These are phyloP conservation scores for Suhomyces choctaworum DNA, from an alignment of 1,139 yeast species.

Conservation along the genomic window DNA sequence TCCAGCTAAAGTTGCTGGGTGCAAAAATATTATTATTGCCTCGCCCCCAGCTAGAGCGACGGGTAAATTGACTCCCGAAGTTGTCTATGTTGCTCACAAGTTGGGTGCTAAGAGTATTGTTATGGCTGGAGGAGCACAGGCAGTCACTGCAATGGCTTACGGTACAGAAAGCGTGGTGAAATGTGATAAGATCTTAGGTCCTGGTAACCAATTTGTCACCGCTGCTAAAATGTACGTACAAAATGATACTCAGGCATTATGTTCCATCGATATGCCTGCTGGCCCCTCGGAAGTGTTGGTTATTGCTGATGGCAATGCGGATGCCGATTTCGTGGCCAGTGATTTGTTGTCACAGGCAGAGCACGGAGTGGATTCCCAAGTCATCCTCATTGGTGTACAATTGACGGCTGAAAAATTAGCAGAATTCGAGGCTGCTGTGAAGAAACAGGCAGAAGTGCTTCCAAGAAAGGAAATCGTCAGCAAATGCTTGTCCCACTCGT, in stretches of 20 bases:
- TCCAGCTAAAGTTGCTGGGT: constrained; percentile 98
- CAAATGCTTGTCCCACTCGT: constrained; percentile 88
- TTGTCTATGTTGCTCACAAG: constrained; percentile 94
- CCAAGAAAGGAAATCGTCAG: constrained; percentile 95
- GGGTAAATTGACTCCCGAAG: constrained; percentile 94
- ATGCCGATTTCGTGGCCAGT: constrained; percentile 93
- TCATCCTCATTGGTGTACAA: constrained; percentile 80
- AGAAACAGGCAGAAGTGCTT: constrained; percentile 76
- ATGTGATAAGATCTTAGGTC: constrained; percentile 96
- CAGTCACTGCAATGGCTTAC: constrained; percentile 97
- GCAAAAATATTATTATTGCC: constrained; percentile 89
- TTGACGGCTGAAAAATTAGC: constrained; percentile 59
- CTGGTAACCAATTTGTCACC: constrained; percentile 98
- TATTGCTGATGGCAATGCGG: constrained; percentile 82
- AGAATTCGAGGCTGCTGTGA: constrained; percentile 77
- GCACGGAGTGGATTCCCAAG: constrained; percentile 98
- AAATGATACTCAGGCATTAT: constrained; percentile 91
- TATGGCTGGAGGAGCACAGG: constrained; percentile 99
- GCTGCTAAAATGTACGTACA: constrained; percentile 98
- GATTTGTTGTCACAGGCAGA: constrained; percentile 97
- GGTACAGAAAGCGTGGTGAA: constrained; percentile 92
- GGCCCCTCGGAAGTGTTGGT: constrained; percentile 98
- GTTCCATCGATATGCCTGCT: constrained; percentile 99
- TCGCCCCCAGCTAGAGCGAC: constrained; percentile 95
- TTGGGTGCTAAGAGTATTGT: constrained; percentile 89